Evolutionary conservation across 176 grass and related monocot species (phyloP).

Genomic region (Puya raimondii): DNA sequence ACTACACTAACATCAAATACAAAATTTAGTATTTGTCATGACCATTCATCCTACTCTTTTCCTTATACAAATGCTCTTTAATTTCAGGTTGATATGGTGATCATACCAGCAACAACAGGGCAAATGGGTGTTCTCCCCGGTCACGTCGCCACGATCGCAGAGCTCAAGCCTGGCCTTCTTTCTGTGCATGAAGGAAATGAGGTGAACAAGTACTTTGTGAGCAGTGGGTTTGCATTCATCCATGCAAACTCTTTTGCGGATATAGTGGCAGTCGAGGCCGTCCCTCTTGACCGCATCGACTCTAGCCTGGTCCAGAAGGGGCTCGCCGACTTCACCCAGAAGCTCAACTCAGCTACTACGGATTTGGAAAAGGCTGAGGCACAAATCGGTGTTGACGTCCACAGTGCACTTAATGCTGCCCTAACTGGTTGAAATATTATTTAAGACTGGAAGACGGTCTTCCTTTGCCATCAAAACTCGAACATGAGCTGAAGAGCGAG

Average conservation of each 20-base stretch:
- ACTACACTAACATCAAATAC: background rate
- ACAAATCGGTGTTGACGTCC: constrained; percentile 92
- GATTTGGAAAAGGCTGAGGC: constrained; percentile 97
- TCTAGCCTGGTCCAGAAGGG: constrained; percentile 71
- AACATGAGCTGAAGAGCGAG: no score
- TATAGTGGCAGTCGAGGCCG: constrained; percentile 86
- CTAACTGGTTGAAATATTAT: background rate
- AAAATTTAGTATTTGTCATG: background rate
- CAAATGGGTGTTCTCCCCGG: constrained; percentile 98
- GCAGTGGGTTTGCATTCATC: constrained; percentile 96
- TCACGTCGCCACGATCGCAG: constrained; percentile 84
- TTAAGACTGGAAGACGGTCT: no score
- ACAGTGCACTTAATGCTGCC: constrained; percentile 93
- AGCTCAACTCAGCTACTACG: constrained; percentile 71
- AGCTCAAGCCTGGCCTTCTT: constrained; percentile 87
- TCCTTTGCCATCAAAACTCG: no score
- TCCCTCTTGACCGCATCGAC: constrained; percentile 75
- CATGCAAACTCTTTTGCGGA: constrained; percentile 96
- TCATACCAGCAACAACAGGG: constrained; percentile 87
- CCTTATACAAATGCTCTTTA: background rate
- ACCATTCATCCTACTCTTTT: background rate
- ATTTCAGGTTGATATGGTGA: constrained; percentile 95
- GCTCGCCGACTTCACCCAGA: constrained; percentile 79
- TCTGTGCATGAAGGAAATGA: constrained; percentile 91
- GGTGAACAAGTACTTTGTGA: constrained; percentile 89